phyloP scores from a whole-genome alignment of 441 rosid genomes.

The Eutrema salsugineum region DNA sequence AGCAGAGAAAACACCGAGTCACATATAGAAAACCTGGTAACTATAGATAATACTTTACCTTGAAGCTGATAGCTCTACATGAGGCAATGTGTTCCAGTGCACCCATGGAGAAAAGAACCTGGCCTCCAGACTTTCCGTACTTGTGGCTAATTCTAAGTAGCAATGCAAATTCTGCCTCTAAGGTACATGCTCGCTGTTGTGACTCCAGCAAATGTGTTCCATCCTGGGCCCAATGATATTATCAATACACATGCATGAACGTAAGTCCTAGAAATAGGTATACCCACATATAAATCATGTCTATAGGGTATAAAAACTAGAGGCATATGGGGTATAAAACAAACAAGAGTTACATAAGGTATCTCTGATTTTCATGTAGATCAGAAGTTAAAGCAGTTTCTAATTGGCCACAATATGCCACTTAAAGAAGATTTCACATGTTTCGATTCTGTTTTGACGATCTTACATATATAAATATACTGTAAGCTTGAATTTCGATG shows the following conservation, averaged over 20 bases:
- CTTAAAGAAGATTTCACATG: not conserved
- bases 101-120: constrained; percentile 92
- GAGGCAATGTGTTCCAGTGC: constrained; percentile 85
- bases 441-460: not conserved
- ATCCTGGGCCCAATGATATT: constrained; percentile 41
- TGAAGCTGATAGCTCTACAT: constrained; percentile 62
- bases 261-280: constrained; percentile 1
- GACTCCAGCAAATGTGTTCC: constrained; percentile 72
- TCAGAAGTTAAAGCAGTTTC: constrained; percentile 6
- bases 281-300: not conserved
- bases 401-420: constrained; percentile 1
- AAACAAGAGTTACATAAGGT: not conserved
- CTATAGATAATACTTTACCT: constrained; percentile 43
- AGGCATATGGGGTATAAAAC: not conserved
- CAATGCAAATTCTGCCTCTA: constrained; percentile 87
- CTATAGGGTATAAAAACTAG: not conserved
- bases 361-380: not conserved
- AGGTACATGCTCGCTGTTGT: constrained; percentile 80
- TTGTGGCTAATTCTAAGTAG: constrained; percentile 88
- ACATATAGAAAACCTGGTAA: not conserved
- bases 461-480: not conserved
- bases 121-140: constrained; percentile 93
- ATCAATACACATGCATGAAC: constrained; percentile 10
- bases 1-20: constrained; percentile 17
- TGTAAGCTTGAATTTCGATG: not conserved